Conservation (phyloP, 1,284 basidiomycete species). For the Malassezia psittaci region DNA sequence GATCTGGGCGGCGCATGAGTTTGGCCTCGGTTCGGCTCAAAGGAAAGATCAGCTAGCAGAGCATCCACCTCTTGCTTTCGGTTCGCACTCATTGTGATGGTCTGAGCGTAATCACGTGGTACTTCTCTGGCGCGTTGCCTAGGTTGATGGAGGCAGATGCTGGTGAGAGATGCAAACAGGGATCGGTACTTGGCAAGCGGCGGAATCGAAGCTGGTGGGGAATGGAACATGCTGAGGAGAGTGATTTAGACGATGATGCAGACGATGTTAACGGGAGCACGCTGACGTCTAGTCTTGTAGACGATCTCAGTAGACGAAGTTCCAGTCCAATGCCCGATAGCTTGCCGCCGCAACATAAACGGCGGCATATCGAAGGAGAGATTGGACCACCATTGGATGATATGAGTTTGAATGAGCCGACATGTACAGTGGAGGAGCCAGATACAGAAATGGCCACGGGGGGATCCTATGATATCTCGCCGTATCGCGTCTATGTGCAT, state of each 20-base stretch:
- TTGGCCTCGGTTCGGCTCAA: background rate
- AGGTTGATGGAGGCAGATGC: no score
- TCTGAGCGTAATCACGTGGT: slow-evolving; percentile 3
- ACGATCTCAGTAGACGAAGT: background rate
- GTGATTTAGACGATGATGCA: background rate
- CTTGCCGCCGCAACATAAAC: slow-evolving; percentile 5
- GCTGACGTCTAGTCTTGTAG: background rate
- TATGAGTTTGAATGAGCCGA: slow-evolving; percentile 6
- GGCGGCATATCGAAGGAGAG: slow-evolving; percentile 10
- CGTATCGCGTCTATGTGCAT: slow-evolving; percentile 14
- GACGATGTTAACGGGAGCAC: background rate
- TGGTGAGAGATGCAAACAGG: background rate
- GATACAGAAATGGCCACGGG: slow-evolving; percentile 13
- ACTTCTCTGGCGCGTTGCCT: no score
- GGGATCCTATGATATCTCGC: slow-evolving; percentile 15
- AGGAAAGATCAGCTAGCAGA: slow-evolving; percentile 39
- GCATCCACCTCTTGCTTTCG: slow-evolving; percentile 34
- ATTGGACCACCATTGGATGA: slow-evolving; percentile 1
- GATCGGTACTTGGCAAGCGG: background rate
- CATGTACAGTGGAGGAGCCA: background rate
- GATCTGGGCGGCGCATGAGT: background rate
- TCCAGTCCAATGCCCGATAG: background rate
- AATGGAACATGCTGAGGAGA: background rate
- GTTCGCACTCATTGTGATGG: slow-evolving; percentile 1
- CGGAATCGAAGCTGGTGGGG: background rate